phyloP scores from a whole-genome alignment of 2,329 filamentous ascomycete genomes.

The Thielaviopsis ethacetica region DNA sequence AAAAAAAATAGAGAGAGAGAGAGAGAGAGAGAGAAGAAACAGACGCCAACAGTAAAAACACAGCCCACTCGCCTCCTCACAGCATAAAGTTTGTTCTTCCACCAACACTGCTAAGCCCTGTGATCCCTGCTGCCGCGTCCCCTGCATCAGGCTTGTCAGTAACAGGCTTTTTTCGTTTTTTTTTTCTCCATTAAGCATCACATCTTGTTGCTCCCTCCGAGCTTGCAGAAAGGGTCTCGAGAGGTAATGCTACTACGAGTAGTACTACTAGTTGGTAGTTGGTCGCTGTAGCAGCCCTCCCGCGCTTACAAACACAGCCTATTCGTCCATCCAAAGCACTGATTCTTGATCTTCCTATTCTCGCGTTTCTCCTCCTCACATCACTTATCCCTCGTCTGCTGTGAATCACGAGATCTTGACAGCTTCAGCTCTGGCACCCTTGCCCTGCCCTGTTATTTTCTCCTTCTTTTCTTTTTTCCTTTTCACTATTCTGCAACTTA shows the following conservation, averaged over 20 bases:
- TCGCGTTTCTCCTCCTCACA: background rate
- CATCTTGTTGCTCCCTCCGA: background rate
- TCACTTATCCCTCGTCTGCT: background rate
- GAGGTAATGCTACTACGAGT: background rate
- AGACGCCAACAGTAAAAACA: background rate
- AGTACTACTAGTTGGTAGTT: too few relatives aligned
- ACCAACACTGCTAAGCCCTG: background rate
- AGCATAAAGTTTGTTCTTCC: background rate
- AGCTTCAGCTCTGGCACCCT: background rate
- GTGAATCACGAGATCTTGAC: background rate
- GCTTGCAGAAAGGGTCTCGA: background rate
- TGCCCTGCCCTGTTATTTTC: background rate
- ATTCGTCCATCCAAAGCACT: background rate
- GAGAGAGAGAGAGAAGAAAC: too few relatives aligned
- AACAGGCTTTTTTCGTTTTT: background rate
- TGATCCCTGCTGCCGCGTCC: background rate
- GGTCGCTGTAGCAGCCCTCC: too few relatives aligned
- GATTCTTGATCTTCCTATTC: background rate
- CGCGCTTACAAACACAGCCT: background rate
- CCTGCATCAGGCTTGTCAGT: too few relatives aligned
- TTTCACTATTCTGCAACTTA: background rate
- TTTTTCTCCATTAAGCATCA: background rate
- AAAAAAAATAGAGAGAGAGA: conserved; percentile 1
- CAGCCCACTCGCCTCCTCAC: background rate
- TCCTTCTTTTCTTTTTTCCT: background rate